phyloP scores from a whole-genome alignment of 768 basidiomycete genomes.

The Tubosaeta brunneosetosa region DNA sequence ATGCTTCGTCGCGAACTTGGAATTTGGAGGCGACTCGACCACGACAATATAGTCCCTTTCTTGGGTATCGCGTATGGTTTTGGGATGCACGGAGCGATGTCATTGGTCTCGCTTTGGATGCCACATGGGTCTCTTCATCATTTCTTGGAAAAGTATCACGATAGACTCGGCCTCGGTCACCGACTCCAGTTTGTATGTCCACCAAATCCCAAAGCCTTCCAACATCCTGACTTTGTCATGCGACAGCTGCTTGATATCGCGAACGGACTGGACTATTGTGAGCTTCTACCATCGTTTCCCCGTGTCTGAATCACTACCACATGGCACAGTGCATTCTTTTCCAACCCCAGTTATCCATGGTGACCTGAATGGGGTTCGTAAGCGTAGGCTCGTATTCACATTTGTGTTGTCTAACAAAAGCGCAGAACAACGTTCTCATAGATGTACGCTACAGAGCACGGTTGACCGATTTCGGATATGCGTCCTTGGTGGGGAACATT shows the following conservation, averaged over 20 bases:
- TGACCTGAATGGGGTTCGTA: not conserved
- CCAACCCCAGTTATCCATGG: slow-evolving; percentile 2
- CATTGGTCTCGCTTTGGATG: slow-evolving; percentile 32
- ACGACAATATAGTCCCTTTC: slow-evolving; percentile 26
- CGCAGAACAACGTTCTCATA: not conserved
- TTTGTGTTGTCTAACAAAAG: not conserved
- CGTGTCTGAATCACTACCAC: not conserved
- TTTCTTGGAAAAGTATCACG: slow-evolving; percentile 10
- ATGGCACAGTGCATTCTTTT: slow-evolving; percentile 7
- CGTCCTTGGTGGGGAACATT: not conserved
- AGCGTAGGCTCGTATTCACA: not conserved
- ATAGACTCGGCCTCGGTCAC: not conserved
- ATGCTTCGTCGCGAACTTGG: slow-evolving; percentile 23
- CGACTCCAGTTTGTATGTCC: slow-evolving; percentile 11
- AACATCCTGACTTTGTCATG: slow-evolving; percentile 16
- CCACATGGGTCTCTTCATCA: slow-evolving; percentile 20
- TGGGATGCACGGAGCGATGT: slow-evolving; percentile 16
- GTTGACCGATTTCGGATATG: not conserved
- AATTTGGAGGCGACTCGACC: slow-evolving; percentile 25
- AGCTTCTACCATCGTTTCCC: not conserved
- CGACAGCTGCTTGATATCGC: slow-evolving; percentile 9
- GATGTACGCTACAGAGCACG: not conserved
- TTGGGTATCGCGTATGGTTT: slow-evolving; percentile 24
- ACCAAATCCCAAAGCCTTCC: slow-evolving; percentile 7
- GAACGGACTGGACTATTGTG: slow-evolving; percentile 8